Percentiles rank a stretch among this genome's conserved stretches.
Evolutionary conservation across 192 early-diverging fungal species (phyloP).

Genomic region (Backusella macrospora): DNA sequence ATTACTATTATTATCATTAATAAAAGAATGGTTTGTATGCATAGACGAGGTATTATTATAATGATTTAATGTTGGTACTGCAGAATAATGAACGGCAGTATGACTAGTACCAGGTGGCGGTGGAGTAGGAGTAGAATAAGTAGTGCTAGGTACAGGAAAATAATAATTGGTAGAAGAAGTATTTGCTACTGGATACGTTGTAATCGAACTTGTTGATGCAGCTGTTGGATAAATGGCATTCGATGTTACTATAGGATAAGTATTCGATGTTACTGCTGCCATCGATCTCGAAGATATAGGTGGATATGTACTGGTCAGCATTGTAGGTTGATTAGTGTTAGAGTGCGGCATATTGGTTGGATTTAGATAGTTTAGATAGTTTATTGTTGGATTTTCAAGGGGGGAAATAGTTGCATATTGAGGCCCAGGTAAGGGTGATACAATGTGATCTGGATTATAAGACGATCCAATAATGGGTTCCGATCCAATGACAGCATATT

Average conservation of each 20-base stretch:
- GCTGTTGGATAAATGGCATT: not conserved
- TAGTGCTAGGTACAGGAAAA: not conserved
- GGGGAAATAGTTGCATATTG: not conserved
- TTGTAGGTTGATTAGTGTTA: not conserved
- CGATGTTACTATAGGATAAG: not conserved
- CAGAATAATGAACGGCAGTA: not conserved
- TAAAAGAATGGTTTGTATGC: not conserved
- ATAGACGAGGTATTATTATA: not conserved
- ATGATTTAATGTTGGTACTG: not conserved
- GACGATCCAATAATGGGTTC: conserved; percentile 67
- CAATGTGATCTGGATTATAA: conserved; percentile 61
- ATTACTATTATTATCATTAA: not conserved
- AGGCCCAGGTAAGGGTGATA: conserved; percentile 30
- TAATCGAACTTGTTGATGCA: not conserved
- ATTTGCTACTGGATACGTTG: not conserved
- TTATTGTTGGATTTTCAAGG: not conserved
- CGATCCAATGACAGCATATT: conserved; percentile 53
- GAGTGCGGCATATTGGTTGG: not conserved
- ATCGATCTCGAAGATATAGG: not conserved
- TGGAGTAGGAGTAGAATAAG: not conserved
- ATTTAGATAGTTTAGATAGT: not conserved
- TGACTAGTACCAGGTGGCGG: not conserved
- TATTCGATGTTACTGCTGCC: not conserved
- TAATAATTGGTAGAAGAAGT: not conserved
- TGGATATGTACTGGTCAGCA: not conserved